phyloP scores from a whole-genome alignment of 129 eudicot species.

The Artemisia annua region DNA sequence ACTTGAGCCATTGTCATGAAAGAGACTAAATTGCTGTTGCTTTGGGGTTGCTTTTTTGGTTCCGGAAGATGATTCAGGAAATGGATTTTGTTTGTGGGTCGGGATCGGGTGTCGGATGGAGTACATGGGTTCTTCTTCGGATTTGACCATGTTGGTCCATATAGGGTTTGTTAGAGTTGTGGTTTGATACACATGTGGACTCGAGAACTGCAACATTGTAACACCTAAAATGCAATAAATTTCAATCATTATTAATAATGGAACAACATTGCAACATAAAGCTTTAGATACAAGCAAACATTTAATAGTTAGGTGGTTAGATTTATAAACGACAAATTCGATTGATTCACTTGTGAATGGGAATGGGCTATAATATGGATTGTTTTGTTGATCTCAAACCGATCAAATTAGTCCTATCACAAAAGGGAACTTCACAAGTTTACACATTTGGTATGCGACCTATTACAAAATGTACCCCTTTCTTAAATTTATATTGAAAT shows the following conservation, averaged over 20 bases:
- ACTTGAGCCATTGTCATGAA: slow-evolving; percentile 30
- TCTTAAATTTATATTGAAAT: too few species aligned
- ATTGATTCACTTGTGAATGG: not conserved
- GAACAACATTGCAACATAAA: not conserved
- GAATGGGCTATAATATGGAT: too few species aligned
- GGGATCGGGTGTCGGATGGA: slow-evolving; percentile 25
- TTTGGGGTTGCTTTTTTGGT: slow-evolving; percentile 29
- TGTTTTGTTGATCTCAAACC: too few species aligned
- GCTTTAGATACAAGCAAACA: not conserved
- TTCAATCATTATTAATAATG: slow-evolving; percentile 1
- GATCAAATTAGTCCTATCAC: not conserved
- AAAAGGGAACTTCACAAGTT: not conserved
- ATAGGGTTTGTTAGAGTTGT: slow-evolving; percentile 33
- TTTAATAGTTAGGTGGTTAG: too few species aligned
- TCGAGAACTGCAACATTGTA: slow-evolving; percentile 48
- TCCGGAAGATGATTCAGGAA: slow-evolving; percentile 40
- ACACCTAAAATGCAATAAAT: slow-evolving; percentile 32
- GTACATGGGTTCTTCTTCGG: slow-evolving; percentile 39
- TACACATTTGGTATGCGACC: not conserved
- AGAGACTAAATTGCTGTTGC: slow-evolving; percentile 44
- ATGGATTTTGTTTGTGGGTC: slow-evolving; percentile 33
- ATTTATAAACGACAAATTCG: not conserved
- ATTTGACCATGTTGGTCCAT: slow-evolving; percentile 43
- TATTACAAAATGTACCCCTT: not conserved
- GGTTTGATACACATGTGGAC: slow-evolving; percentile 48